A percentile compares a stretch with the other conserved stretches of the same genome.
Evolutionary conservation across 345 rosid species (phyloP).

Genomic region (Barbarea vulgaris): DNA sequence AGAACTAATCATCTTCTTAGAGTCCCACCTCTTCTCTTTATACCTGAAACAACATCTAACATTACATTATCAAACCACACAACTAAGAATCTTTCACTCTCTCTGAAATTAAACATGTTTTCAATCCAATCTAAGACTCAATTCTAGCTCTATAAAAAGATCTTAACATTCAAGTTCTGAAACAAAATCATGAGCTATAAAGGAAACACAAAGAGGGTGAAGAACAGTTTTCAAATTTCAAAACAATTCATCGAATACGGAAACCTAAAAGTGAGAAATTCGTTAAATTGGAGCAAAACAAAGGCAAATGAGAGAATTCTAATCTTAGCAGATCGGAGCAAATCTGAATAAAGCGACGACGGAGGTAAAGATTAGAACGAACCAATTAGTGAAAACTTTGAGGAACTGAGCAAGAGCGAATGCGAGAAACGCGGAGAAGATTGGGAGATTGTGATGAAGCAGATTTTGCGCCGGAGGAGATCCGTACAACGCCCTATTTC

Average conservation of each 20-base stretch:
- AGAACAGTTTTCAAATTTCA: neutral
- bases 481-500: constrained; percentile 34
- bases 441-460: constrained; percentile 72
- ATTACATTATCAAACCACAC: constrained; percentile 35
- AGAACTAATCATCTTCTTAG: constrained; percentile 77
- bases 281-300: constrained; percentile 1
- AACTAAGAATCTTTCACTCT: constrained; percentile 40
- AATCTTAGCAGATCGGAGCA: neutral
- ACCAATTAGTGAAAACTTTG: constrained; percentile 96
- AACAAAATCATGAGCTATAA: neutral
- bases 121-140: neutral
- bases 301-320: neutral
- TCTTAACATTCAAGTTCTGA: neutral
- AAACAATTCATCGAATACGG: neutral
- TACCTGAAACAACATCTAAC: constrained; percentile 86
- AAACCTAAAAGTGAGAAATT: neutral
- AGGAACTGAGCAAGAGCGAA: constrained; percentile 95
- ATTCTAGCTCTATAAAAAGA: neutral
- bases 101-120: neutral
- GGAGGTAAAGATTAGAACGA: constrained; percentile 38
- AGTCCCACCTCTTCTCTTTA: constrained; percentile 96
- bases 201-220: neutral
- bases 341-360: no score
- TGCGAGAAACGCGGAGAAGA: constrained; percentile 84
- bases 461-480: constrained; percentile 47